Percentiles rank a stretch among this genome's conserved stretches.
These are phyloP conservation scores for Paecilomyces sp. DNA, from an alignment of 2,329 filamentous ascomycete genomes.

Conservation along the genomic window DNA sequence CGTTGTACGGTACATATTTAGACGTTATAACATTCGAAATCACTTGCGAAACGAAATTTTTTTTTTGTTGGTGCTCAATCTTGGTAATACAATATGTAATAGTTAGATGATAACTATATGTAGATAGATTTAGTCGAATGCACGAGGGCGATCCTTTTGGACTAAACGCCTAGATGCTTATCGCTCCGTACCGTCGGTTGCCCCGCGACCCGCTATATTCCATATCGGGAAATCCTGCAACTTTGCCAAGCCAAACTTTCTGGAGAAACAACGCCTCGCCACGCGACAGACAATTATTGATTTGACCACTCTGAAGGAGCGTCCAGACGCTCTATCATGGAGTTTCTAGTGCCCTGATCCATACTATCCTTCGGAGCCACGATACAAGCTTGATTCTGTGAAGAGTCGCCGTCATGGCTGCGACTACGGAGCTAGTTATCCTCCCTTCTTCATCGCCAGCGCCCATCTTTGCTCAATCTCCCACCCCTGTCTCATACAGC, in stretches of 20 bases:
- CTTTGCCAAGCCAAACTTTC: conserved; percentile 25
- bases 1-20: background rate
- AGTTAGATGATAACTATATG: background rate
- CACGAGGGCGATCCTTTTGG: background rate
- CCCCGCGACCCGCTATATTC: conserved; percentile 21
- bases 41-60: background rate
- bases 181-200: conserved; percentile 18
- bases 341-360: background rate
- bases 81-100: background rate
- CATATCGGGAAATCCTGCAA: conserved; percentile 22
- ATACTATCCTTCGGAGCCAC: background rate
- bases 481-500: conserved; percentile 18
- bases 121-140: background rate
- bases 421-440: conserved; percentile 28
- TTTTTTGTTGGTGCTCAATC: background rate
- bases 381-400: background rate
- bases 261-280: background rate
- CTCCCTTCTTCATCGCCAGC: conserved; percentile 38
- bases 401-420: conserved; percentile 24
- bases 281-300: background rate
- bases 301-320: background rate
- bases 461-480: conserved; percentile 19
- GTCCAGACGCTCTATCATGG: background rate
- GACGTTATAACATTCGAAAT: background rate
- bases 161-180: background rate